Conservation (phyloP, 2,329 filamentous ascomycete species). For the Parascedosporium putredinis region DNA sequence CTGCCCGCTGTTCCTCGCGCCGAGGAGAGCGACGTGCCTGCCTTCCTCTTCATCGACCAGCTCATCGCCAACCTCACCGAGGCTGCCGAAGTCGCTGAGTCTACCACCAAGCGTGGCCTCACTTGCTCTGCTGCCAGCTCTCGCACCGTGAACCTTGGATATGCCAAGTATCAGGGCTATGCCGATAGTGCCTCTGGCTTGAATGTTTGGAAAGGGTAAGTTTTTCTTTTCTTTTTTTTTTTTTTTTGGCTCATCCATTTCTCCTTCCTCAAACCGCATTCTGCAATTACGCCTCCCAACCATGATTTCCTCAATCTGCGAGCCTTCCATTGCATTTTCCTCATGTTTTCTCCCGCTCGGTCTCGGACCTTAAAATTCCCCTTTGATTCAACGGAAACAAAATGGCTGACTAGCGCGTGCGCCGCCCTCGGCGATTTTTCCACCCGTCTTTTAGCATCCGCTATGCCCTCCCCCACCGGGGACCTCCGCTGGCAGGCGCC, state of each 20-base stretch:
- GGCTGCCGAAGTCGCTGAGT: not conserved
- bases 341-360: too few species aligned
- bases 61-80: constrained; percentile 3
- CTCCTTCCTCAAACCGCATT: too few species aligned
- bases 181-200: constrained; percentile 25
- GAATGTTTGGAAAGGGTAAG: constrained; percentile 35
- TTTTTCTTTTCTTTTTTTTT: not conserved
- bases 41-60: not conserved
- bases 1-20: not conserved
- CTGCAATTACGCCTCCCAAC: too few species aligned
- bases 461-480: constrained; percentile 33
- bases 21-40: not conserved
- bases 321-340: too few species aligned
- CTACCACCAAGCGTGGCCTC: not conserved
- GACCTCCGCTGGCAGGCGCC: constrained; percentile 28
- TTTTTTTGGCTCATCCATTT: too few species aligned
- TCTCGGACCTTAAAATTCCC: too few species aligned
- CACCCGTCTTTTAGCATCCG: constrained; percentile 26
- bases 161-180: constrained; percentile 32
- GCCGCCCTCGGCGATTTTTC: not conserved
- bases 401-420: too few species aligned
- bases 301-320: too few species aligned
- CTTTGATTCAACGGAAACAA: not conserved
- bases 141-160: constrained; percentile 30
- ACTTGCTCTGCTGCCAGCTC: not conserved